Evolutionary conservation across 2,329 filamentous ascomycete genomes (phyloP), one percentile per base, ranked within the genome.

Genomic region (Fusarium citri): DNA sequence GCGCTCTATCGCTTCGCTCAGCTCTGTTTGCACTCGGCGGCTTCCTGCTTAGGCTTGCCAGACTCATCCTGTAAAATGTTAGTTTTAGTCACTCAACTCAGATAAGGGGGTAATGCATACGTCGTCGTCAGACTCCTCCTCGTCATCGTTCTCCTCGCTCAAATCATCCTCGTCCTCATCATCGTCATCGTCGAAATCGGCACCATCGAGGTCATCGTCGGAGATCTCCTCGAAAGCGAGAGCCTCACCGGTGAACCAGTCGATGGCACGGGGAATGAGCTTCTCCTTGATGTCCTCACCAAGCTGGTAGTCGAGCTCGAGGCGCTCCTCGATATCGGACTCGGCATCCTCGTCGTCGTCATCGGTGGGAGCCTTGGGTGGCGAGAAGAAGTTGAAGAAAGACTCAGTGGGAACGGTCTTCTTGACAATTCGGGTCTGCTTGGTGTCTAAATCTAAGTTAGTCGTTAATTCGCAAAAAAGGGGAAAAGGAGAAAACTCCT

Each of bases 261-360:
- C 96, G 76, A 99, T 96, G 61, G 97, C 96, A 74, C 95, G 94
- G 71, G 96, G 96, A 75, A 99, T 99, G 72, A 99, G 88, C 86
- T 99, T 99, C 88, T 99, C 96, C 86, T 99, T 99, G 85, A 99
- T 98, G 79, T 99, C 96, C 86, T 99, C 96, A 73, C 96, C 96
- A 46, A 99, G 90, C 84, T 98, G 95, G 83, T 98, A 99, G 84
- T 99, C 96, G 55, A 99, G 91, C 85, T 99, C 96, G 59, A 99
- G 89, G 71, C 96, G 94, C 83, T 97, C 94, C 86, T 99, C 96
- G 55, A 99, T 97, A 80, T 99, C 96, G 54, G 91, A 92, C 58
- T 92, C 90, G 65, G 92, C 90, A 72, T 95, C 91, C 37, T 89
- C 91, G 68, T 95, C 91, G 43, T 89, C 78, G 16, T 85, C 83